These are phyloP conservation scores for Colletotrichum filicis DNA, from an alignment of 2,329 filamentous ascomycete genomes.

Conservation along the genomic window DNA sequence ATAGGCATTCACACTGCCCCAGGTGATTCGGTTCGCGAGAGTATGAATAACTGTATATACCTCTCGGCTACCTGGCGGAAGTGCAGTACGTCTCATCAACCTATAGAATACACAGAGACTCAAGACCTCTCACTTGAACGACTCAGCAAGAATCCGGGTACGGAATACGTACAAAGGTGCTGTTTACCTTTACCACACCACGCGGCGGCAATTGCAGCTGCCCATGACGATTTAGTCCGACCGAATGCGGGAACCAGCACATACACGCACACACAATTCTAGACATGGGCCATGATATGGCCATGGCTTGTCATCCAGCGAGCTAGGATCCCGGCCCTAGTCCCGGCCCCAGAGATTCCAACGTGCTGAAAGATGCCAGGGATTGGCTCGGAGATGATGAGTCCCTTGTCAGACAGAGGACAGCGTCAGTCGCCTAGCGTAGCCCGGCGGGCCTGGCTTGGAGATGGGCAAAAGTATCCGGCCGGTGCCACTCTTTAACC, in stretches of 20 bases:
- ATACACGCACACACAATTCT: not conserved
- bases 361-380: constrained; percentile 26
- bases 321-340: constrained; percentile 5
- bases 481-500: constrained; percentile 27
- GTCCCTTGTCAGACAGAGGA: constrained; percentile 5
- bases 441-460: not conserved
- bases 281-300: constrained; percentile 8
- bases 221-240: not conserved
- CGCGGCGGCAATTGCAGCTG: constrained; percentile 1
- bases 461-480: constrained; percentile 18
- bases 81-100: not conserved
- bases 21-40: not conserved
- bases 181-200: not conserved
- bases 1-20: not conserved
- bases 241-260: constrained; percentile 23
- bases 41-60: not conserved
- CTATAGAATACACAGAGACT: not conserved
- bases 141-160: not conserved
- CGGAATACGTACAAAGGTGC: not conserved
- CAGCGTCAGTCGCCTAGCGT: not conserved
- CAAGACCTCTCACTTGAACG: not conserved
- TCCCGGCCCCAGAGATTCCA: constrained; percentile 25
- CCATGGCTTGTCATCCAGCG: constrained; percentile 18
- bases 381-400: constrained; percentile 37
- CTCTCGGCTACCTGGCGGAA: not conserved